These are phyloP conservation scores for Kwoniella dejecticola DNA, from an alignment of 768 basidiomycete genomes.

Conservation along the genomic window DNA sequence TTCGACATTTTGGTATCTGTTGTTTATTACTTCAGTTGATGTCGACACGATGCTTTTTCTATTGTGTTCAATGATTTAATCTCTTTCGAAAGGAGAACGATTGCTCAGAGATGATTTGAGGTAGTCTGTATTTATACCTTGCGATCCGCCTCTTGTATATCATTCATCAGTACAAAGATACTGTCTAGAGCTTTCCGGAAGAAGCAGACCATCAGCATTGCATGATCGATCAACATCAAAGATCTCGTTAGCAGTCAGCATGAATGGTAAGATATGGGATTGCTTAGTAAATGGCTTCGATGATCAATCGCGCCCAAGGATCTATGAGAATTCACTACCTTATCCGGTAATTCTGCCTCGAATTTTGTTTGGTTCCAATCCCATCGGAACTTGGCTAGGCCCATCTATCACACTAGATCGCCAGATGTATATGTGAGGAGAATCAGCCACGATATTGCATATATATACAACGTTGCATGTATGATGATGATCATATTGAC, in stretches of 20 bases:
- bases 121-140: neutral
- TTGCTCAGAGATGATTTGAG: too few relatives aligned
- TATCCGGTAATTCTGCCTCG: neutral
- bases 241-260: too few relatives aligned
- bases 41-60: too few relatives aligned
- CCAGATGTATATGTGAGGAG: neutral
- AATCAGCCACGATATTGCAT: neutral
- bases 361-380: conserved; percentile 4
- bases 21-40: too few relatives aligned
- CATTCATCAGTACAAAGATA: too few relatives aligned
- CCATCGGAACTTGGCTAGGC: neutral
- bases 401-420: too few relatives aligned
- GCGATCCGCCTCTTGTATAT: neutral
- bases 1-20: too few relatives aligned
- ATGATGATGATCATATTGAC: neutral
- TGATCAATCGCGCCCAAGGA: neutral
- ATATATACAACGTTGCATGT: conserved; percentile 21
- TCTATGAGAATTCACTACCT: neutral
- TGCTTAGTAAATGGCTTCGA: conserved; percentile 2
- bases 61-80: too few relatives aligned
- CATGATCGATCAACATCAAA: too few relatives aligned
- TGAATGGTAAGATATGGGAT: neutral
- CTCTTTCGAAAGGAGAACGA: too few relatives aligned
- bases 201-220: too few relatives aligned
- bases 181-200: too few relatives aligned